Base-by-base conservation (phyloP, 345 rosid species). In the Heritiera fomes region DNA sequence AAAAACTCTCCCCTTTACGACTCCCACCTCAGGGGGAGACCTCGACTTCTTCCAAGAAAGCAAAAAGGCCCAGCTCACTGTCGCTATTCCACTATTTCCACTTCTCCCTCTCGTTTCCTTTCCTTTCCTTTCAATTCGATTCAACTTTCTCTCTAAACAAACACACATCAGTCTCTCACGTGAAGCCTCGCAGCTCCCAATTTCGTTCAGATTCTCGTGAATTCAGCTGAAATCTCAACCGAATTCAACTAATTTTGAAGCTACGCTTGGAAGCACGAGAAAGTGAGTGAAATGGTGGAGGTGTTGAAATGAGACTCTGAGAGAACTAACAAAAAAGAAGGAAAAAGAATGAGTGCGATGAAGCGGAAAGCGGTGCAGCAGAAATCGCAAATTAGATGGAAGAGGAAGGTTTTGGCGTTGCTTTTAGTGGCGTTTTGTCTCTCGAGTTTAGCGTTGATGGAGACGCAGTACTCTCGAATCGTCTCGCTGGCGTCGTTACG, bases 301-400 rank as follows among this genome's bases (percentile, higher is more conserved):
- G 78, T 76, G 73, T 85, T 52, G 60, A 18, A 60, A 64, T 80
- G 82, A 84, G 50, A 50, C 56, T 3, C 6, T 14, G 58, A 62
- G 74, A 4, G 66, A 5, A 59, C 1, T 34, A 34, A 50, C 3
- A 53, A 32, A 1, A 30, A 71, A 28, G 30, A 9, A 34, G 32
- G 13, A 59, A 9, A 55, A 70, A 40, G 47, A 8, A 41, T 38
- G 73, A 73, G 70, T 41, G 67, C 83, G 46, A 93, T 90, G 97
- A 93, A 90, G 98, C 93, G 95, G 78, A 95, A 89, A 79, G 80
- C 59, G 76, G 77, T 81, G 49, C 91, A 82, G 84, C 90, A 88
- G 82, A 89, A 90, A 66, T 81, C 85, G 8, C 82, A 74, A 59
- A 82, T 64, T 75, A 90, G 77, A 90, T 89, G 99, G 97, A 91